Evolutionary conservation across 169 alveolate genomes (phyloP).

Genomic region (Plasmodium yoelii): DNA sequence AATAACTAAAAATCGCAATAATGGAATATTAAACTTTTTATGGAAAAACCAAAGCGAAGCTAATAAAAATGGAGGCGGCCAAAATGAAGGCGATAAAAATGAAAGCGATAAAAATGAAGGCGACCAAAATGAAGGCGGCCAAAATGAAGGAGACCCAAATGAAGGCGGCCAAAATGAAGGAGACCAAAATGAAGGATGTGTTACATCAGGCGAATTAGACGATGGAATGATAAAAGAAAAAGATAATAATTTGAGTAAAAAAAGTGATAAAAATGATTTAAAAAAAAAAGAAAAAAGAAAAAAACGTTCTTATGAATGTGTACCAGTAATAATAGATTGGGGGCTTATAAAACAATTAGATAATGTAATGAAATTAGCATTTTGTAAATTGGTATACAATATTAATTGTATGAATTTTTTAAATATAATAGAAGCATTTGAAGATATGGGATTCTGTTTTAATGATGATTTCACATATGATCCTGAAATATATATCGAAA

Average conservation of each 20-base stretch:
- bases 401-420: conserved; percentile 85
- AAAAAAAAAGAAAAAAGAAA: conserved; percentile 6
- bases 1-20: neutral
- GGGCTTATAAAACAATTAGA: conserved; percentile 87
- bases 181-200: no score
- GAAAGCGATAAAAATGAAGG: no score
- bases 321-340: conserved; percentile 89
- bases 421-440: conserved; percentile 89
- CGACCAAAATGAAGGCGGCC: no score
- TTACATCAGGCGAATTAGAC: neutral
- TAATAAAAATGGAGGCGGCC: no score
- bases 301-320: conserved; percentile 14
- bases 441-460: conserved; percentile 89
- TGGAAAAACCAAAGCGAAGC: neutral
- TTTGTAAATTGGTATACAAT: conserved; percentile 85
- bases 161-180: no score
- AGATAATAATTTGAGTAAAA: neutral
- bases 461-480: conserved; percentile 82
- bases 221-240: neutral
- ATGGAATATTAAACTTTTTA: neutral
- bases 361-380: conserved; percentile 82
- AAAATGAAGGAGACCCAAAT: no score
- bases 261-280: neutral
- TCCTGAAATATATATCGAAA: conserved; percentile 90
- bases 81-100: no score